phyloP scores from a whole-genome alignment of 352 stramenopile genomes.

The Saprolegnia parasitica region DNA sequence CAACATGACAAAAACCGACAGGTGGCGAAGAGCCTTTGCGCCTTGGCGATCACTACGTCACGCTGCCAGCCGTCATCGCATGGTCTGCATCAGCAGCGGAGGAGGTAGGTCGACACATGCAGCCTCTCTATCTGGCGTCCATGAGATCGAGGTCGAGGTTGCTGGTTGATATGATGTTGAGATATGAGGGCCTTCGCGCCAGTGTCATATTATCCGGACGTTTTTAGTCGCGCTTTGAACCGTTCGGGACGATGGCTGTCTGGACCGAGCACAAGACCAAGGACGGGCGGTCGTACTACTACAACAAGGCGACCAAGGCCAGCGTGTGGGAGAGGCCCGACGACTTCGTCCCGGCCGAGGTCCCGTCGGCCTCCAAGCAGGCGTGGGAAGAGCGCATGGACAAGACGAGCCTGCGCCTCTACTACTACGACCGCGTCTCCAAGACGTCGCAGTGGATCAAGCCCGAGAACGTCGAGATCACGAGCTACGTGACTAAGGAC shows the following conservation, averaged over 20 bases:
- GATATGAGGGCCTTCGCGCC: too few species aligned
- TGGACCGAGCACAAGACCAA: conserved; percentile 86
- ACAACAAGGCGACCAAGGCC: conserved; percentile 83
- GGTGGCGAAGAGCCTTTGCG: too few species aligned
- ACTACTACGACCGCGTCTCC: conserved; percentile 81
- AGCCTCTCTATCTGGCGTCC: too few species aligned
- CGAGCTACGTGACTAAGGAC: conserved; percentile 44
- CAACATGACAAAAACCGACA: too few species aligned
- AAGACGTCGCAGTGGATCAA: conserved; percentile 78
- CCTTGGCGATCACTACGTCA: too few species aligned
- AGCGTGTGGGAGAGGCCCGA: conserved; percentile 81
- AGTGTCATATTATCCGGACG: neutral
- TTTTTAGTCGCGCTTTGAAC: neutral
- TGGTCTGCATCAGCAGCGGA: too few species aligned
- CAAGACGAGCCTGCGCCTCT: conserved; percentile 76
- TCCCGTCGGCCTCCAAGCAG: neutral
- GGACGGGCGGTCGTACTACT: conserved; percentile 82
- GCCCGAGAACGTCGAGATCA: conserved; percentile 72
- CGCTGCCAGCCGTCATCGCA: too few species aligned
- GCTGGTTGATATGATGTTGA: too few species aligned
- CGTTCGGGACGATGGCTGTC: conserved; percentile 35
- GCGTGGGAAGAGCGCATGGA: conserved; percentile 86
- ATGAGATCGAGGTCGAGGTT: too few species aligned
- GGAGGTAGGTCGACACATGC: too few species aligned
- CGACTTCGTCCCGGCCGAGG: conserved; percentile 49